These are phyloP conservation scores for Silene latifolia DNA, from an alignment of 148 eudicot species.

Conservation along the genomic window DNA sequence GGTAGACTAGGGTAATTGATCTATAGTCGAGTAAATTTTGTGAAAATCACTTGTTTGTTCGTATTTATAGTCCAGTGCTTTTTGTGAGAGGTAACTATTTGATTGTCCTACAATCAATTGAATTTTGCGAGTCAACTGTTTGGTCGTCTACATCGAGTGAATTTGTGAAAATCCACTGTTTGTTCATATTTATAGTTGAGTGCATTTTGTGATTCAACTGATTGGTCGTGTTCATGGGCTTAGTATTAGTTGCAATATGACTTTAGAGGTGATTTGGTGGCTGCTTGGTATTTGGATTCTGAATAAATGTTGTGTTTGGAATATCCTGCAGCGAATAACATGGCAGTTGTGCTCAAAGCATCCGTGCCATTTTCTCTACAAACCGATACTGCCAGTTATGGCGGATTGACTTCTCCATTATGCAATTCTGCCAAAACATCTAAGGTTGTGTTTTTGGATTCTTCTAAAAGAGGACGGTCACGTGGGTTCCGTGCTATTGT, in stretches of 20 bases:
- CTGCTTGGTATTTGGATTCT: slow-evolving; percentile 1
- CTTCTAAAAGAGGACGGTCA: slow-evolving; percentile 24
- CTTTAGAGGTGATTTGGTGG: background rate
- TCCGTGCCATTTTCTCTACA: slow-evolving; percentile 48
- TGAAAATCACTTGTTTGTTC: background rate
- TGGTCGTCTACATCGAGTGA: background rate
- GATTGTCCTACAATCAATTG: background rate
- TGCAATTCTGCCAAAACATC: slow-evolving; percentile 33
- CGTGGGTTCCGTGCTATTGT: slow-evolving; percentile 47
- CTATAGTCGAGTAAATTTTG: background rate
- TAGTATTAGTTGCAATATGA: background rate
- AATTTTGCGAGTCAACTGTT: background rate
- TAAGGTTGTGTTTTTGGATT: slow-evolving; percentile 26
- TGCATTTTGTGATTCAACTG: background rate
- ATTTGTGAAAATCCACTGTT: background rate
- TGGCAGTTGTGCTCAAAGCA: slow-evolving; percentile 61
- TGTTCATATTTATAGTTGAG: background rate
- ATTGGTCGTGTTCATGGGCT: background rate
- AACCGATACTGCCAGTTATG: slow-evolving; percentile 34
- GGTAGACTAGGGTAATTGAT: background rate
- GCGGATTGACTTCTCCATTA: slow-evolving; percentile 28
- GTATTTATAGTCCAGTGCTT: background rate
- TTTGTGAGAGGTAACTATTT: background rate
- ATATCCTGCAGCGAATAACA: slow-evolving; percentile 36
- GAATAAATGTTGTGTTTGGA: background rate